These are phyloP conservation scores for Sequoia sempervirens DNA, from an alignment of 75 land plant genomes.

Conservation along the genomic window DNA sequence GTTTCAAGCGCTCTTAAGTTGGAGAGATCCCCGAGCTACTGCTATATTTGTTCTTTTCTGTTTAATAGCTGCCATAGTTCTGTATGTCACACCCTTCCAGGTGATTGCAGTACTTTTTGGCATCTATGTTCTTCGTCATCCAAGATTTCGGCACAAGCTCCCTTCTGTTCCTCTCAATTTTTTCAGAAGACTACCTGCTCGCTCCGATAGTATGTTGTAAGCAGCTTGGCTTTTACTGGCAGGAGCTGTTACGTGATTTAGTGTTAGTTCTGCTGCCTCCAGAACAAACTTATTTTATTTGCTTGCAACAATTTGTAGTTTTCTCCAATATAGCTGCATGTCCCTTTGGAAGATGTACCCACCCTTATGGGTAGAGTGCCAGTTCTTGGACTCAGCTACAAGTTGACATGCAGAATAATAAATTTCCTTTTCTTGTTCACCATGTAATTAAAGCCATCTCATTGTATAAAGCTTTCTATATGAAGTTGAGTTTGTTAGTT, in stretches of 20 bases:
- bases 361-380: background rate
- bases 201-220: conserved; percentile 26
- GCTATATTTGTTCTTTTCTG: conserved; percentile 40
- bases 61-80: conserved; percentile 42
- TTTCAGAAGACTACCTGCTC: conserved; percentile 57
- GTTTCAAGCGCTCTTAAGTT: conserved; percentile 53
- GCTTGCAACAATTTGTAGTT: background rate
- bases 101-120: conserved; percentile 49
- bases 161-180: conserved; percentile 71
- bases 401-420: background rate
- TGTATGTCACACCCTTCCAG: conserved; percentile 61
- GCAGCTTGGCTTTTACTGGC: background rate
- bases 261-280: background rate
- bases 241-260: background rate
- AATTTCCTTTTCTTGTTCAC: background rate
- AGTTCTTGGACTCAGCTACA: background rate
- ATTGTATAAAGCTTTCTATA: background rate
- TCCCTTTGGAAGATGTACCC: background rate
- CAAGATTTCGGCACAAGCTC: conserved; percentile 51
- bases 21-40: conserved; percentile 70
- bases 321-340: background rate
- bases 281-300: background rate
- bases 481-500: background rate
- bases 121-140: conserved; percentile 58
- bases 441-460: background rate